Evolutionary conservation across 441 rosid genomes (phyloP).

Genomic region (Melastoma candidum): DNA sequence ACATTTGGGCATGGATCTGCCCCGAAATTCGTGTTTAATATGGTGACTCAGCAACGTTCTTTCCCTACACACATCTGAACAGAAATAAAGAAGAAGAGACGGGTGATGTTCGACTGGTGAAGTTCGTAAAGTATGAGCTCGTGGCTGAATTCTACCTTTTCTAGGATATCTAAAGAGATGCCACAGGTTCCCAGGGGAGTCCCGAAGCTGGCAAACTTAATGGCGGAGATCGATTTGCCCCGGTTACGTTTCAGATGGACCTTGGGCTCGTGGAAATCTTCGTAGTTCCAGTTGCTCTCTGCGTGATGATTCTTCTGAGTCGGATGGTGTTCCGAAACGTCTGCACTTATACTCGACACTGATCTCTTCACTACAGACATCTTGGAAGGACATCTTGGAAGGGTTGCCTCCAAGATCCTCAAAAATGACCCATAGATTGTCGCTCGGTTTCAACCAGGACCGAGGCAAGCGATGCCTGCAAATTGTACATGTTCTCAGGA

Average conservation of each 20-base stretch:
- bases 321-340: conserved; percentile 77
- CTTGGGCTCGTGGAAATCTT: conserved; percentile 71
- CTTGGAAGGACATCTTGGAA: conserved; percentile 9
- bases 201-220: conserved; percentile 94
- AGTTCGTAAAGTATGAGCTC: too few species aligned
- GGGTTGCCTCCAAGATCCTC: conserved; percentile 27
- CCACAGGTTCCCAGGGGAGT: conserved; percentile 96
- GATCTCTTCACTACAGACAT: conserved; percentile 23
- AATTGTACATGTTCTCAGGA: neutral
- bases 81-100: neutral
- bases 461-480: conserved; percentile 34
- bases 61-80: conserved; percentile 33
- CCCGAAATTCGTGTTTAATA: conserved; percentile 27
- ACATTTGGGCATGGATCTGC: conserved; percentile 36
- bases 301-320: conserved; percentile 90
- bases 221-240: conserved; percentile 70
- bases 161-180: conserved; percentile 57
- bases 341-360: conserved; percentile 48
- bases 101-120: too few species aligned
- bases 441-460: conserved; percentile 26
- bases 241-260: conserved; percentile 71
- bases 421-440: conserved; percentile 22
- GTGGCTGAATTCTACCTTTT: conserved; percentile 42
- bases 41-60: conserved; percentile 31
- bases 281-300: conserved; percentile 81